Conservation (phyloP, 1,139 yeast species). For the Yamadazyma friedrichii region DNA sequence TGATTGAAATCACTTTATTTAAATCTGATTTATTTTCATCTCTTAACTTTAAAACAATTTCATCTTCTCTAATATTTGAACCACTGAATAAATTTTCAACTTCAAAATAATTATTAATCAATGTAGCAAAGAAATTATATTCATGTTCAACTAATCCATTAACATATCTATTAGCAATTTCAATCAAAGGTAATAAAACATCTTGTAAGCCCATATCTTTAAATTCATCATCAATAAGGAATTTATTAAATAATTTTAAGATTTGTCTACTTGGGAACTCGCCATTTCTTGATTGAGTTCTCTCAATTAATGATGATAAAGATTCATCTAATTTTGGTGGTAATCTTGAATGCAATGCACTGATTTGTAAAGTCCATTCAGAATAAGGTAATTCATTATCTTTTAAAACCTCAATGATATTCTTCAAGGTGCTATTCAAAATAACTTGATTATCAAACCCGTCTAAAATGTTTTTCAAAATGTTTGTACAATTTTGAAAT, state of each 20-base stretch:
- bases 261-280: slow-evolving; percentile 93
- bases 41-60: slow-evolving; percentile 78
- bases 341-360: slow-evolving; percentile 90
- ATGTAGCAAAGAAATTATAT: slow-evolving; percentile 65
- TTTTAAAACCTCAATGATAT: slow-evolving; percentile 68
- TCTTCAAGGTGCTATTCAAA: slow-evolving; percentile 77
- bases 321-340: slow-evolving; percentile 74
- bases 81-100: slow-evolving; percentile 81
- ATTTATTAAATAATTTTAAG: slow-evolving; percentile 58
- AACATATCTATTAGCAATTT: slow-evolving; percentile 67
- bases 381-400: slow-evolving; percentile 86
- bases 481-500: slow-evolving; percentile 56
- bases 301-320: slow-evolving; percentile 63
- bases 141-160: slow-evolving; percentile 85
- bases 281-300: slow-evolving; percentile 64
- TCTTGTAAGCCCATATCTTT: slow-evolving; percentile 51
- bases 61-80: slow-evolving; percentile 75
- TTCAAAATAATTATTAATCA: slow-evolving; percentile 69
- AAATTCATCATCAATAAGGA: slow-evolving; percentile 42
- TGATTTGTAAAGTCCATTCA: slow-evolving; percentile 82
- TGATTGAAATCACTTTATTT: slow-evolving; percentile 66
- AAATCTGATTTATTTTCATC: slow-evolving; percentile 83
- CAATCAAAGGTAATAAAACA: slow-evolving; percentile 69
- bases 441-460: slow-evolving; percentile 97
- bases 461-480: slow-evolving; percentile 72